phyloP scores from a whole-genome alignment of 176 grass and related monocot species.

The Musa troglodytarum region DNA sequence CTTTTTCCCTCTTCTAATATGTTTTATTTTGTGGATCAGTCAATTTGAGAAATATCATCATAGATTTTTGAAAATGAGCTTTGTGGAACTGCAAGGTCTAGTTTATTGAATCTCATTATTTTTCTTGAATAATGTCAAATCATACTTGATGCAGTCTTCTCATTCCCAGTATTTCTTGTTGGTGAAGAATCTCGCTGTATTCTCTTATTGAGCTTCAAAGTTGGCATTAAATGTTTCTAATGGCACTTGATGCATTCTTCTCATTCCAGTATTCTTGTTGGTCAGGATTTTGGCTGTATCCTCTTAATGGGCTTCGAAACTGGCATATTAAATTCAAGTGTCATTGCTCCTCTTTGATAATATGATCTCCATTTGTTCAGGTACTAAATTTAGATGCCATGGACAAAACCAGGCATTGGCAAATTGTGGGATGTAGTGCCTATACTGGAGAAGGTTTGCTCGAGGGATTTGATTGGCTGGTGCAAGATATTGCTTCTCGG shows the following conservation, averaged over 20 bases:
- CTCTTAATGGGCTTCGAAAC: too few species aligned
- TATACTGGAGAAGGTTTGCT: constrained; percentile 65
- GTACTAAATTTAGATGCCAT: constrained; percentile 68
- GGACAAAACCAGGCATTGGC: constrained; percentile 66
- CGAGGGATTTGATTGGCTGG: constrained; percentile 69
- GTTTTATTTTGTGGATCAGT: neutral
- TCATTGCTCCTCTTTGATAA: neutral
- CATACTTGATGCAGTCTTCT: neutral
- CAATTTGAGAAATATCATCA: too few species aligned
- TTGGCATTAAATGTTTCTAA: too few species aligned
- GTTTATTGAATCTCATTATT: neutral
- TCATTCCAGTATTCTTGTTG: too few species aligned
- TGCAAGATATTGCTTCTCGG: constrained; percentile 71
- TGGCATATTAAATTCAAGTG: too few species aligned
- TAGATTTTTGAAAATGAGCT: neutral
- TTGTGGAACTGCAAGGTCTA: neutral
- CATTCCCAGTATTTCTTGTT: neutral
- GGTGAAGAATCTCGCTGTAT: too few species aligned
- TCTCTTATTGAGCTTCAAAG: too few species aligned
- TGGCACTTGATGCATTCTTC: too few species aligned
- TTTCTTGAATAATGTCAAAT: too few species aligned
- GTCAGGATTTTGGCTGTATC: too few species aligned
- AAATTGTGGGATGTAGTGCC: constrained; percentile 72
- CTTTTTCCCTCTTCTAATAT: neutral
- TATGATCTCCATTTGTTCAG: constrained; percentile 14